These are phyloP conservation scores for Chytriomyces hyalinus DNA, from an alignment of 192 early-diverging fungal genomes.

Conservation along the genomic window DNA sequence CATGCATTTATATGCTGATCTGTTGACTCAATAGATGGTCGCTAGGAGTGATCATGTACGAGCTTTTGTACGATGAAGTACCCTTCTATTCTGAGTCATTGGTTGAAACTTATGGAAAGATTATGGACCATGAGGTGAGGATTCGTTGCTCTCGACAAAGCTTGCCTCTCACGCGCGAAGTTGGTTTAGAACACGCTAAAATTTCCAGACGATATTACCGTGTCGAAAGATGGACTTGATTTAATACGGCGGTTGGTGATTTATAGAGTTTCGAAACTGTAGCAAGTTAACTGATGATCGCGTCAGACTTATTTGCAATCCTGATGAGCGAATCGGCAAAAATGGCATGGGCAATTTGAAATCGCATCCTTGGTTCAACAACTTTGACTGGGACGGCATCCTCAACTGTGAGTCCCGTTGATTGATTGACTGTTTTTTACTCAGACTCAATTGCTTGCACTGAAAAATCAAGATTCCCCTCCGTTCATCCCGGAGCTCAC, in stretches of 20 bases:
- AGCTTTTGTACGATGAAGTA: constrained; percentile 82
- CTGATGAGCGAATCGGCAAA: constrained; percentile 73
- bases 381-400: constrained; percentile 52
- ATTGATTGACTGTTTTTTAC: constrained; percentile 4
- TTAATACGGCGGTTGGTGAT: constrained; percentile 60
- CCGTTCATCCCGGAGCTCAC: constrained; percentile 89
- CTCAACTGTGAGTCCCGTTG: constrained; percentile 34
- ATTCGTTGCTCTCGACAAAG: background rate
- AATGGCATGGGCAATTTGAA: constrained; percentile 47
- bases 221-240: constrained; percentile 71
- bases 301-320: constrained; percentile 71
- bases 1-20: background rate
- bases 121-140: constrained; percentile 80
- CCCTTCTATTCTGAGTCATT: constrained; percentile 89
- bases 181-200: constrained; percentile 64
- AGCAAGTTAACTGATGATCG: constrained; percentile 11
- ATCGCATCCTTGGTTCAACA: constrained; percentile 56
- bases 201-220: constrained; percentile 64
- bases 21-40: constrained; percentile 42
- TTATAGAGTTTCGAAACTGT: background rate
- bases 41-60: constrained; percentile 81
- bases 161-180: background rate
- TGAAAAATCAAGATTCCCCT: constrained; percentile 44
- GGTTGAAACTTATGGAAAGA: constrained; percentile 82
- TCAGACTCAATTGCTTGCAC: background rate